Base-by-base conservation (phyloP, 2,329 filamentous ascomycete species). In the Elsinoe arachidis region DNA sequence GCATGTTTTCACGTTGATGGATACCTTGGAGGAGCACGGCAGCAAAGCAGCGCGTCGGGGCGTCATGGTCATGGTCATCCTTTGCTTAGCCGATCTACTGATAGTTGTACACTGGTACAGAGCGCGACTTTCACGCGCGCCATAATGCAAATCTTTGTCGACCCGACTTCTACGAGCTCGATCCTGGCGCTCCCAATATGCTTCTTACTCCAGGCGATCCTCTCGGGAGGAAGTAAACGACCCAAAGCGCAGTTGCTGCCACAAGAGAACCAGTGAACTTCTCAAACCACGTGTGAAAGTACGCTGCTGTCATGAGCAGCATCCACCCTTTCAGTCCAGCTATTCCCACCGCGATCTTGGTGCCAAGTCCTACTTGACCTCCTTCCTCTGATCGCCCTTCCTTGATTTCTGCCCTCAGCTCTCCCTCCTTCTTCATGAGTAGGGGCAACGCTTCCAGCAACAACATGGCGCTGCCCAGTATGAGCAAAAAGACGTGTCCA, bases 211-310 rank as follows among this genome's bases (percentile, higher is more conserved):
- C 67, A 19, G 75, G 73, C 5, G 75, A 63, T 1, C 70, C 75
- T 49, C 76, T 68, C 2, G 76, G 76, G 49, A 75, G 64, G 60
- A 78, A 78, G 63, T 79, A 79, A 5, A 78, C 71, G 1, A 65
- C 58, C 62, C 73, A 77, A 14, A 79, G 62, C 7, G 70, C 73
- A 12, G 62, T 61, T 61, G 76, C 76, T 1, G 76, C 76, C 19
- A 78, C 75, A n/a, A 75, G 19, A 54, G 78, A 63, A 0, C 76
- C 76, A 14, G 76, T 78, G 54, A 77, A 74, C 86, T 97, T 99
- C 76, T 99, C 93, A 66, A 95, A 85, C 91, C 92, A 97, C 0
- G 93, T 99, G 72, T 99, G 93, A 68, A 99, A 99, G 78, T 92
- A 99, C 38, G 95, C 91, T 2, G 91, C 91, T 39, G 93, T 99